Evolutionary conservation across 73 alveolate genomes (phyloP).

Genomic region (Paramecium tetraurelia): DNA sequence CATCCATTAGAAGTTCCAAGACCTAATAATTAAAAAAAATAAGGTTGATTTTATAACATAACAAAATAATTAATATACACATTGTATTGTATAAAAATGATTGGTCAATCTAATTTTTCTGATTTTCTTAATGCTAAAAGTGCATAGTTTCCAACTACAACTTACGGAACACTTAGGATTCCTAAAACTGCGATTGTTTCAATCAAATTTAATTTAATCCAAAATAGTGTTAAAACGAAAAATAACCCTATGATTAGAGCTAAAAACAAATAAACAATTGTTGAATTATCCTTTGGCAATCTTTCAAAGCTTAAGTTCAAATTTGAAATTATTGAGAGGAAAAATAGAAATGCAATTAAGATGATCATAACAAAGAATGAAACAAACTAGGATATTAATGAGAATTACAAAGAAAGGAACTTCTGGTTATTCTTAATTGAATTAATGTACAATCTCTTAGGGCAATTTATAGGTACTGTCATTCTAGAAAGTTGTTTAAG

Average conservation of each 20-base stretch:
- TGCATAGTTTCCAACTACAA: constrained; percentile 34
- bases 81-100: neutral
- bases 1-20: neutral
- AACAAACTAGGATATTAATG: neutral
- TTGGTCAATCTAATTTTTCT: constrained; percentile 18
- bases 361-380: neutral
- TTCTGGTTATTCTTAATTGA: neutral
- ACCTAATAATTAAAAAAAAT: neutral
- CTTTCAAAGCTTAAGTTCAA: neutral
- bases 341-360: neutral
- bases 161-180: neutral
- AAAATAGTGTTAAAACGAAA: neutral
- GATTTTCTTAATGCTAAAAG: neutral
- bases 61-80: neutral
- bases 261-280: neutral
- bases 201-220: constrained; percentile 23
- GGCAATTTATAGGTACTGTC: neutral
- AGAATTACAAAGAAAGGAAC: neutral
- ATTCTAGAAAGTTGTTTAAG: neutral
- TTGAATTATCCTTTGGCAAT: neutral
- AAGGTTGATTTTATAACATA: neutral
- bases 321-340: neutral
- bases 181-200: constrained; percentile 33
- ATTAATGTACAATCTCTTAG: neutral
- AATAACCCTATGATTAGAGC: neutral